Base-by-base conservation (phyloP, 352 stramenopile genomes). In the Phytophthora ohioensis region DNA sequence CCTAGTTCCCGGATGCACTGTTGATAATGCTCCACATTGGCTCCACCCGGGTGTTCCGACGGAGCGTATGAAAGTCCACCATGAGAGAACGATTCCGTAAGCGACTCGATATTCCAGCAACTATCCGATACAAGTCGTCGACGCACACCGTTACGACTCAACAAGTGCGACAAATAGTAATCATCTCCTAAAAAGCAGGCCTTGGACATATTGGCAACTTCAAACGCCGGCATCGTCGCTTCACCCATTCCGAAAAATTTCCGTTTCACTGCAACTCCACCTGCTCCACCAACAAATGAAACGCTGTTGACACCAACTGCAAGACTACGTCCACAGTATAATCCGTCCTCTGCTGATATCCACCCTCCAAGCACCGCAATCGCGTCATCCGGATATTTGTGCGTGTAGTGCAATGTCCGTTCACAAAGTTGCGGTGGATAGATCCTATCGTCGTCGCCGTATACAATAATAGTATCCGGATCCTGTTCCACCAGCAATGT, bases 21-120 rank as follows among this genome's bases (percentile, higher is more conserved):
- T 56, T 89, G 81, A 31, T 89, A 89, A 60, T 89, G 76, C 63
- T 86, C 78, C 21, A 89, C 81, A 38, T 89, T 89, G 3, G 81
- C 76, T n/a, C 78, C 79, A 4, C 81, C 76, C 1, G 79, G 69
- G 42, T 87, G 78, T 3, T 65, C 43, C 5, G 78, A 84, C 31
- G 70, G 57, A 10, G 68, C 71, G 42, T 64, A 63, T 5, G 76
- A 84, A 7, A 89, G 56, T 11, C 81, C 81, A 1, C 61, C 65
- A 32, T 77, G 67, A 0, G 59, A 52, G 43, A 84, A 84, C 3
- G 71, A 71, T 39, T 66, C 55, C 0, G 45, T 52, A 2, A 80
- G 49, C 0, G 54, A 34, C 13, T 82, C 47, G 6, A 85, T 80
- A 36, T 80, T 79, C 81, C 80, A 88, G 59, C 80, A 88, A 43